phyloP scores from a whole-genome alignment of 331 rosid genomes.

The Malus hybrid region DNA sequence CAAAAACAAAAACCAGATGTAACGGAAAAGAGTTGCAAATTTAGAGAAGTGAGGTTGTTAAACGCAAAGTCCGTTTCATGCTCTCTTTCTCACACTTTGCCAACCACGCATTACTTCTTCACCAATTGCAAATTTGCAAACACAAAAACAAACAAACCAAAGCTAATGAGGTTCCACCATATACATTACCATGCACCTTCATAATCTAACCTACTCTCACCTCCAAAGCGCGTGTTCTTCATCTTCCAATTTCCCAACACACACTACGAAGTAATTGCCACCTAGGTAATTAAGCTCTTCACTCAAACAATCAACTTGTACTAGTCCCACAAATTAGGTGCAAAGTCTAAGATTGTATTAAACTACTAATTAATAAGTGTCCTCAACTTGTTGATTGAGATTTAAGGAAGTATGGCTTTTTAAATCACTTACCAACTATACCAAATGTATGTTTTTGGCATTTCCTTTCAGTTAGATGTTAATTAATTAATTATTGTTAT shows the following conservation, averaged over 20 bases:
- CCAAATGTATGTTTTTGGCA: neutral
- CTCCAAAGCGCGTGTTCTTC: neutral
- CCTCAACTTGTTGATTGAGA: constrained; percentile 11
- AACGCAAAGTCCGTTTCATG: constrained; percentile 56
- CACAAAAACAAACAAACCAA: neutral
- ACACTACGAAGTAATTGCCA: neutral
- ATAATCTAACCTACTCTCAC: neutral
- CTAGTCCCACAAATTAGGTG: constrained; percentile 8
- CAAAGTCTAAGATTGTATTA: constrained; percentile 4
- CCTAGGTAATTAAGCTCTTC: neutral
- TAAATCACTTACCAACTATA: constrained; percentile 3
- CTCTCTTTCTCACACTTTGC: constrained; percentile 66
- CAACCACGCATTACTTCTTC: constrained; percentile 30
- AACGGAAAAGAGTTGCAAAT: constrained; percentile 48
- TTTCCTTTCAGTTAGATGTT: neutral
- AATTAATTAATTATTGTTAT: neutral
- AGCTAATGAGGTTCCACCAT: neutral
- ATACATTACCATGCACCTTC: neutral
- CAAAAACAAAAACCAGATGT: constrained; percentile 33
- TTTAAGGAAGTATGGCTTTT: constrained; percentile 5
- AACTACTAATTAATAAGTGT: neutral
- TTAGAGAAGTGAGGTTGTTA: constrained; percentile 38
- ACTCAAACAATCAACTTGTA: neutral
- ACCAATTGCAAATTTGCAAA: neutral
- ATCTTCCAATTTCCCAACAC: neutral